Evolutionary conservation across 768 basidiomycete genomes (phyloP).

Genomic region (Xerocomellus chrysenteron): DNA sequence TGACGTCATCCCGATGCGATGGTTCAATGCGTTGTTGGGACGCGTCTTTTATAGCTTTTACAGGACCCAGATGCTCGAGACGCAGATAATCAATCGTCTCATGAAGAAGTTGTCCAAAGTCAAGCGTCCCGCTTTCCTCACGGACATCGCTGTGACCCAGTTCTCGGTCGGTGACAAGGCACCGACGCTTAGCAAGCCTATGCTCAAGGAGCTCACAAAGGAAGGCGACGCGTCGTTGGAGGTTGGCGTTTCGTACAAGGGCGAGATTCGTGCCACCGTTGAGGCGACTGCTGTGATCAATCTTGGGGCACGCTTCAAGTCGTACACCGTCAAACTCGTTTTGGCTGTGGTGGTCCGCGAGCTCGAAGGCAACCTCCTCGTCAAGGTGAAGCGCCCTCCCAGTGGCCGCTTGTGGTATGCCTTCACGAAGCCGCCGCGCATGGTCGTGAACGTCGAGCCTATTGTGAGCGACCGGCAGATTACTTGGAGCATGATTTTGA

Average conservation of each 20-base stretch:
- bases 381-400: slow-evolving; percentile 93
- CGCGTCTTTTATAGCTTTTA: slow-evolving; percentile 92
- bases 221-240: slow-evolving; percentile 93
- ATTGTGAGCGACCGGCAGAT: slow-evolving; percentile 94
- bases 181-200: slow-evolving; percentile 91
- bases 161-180: slow-evolving; percentile 84
- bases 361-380: slow-evolving; percentile 85
- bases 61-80: slow-evolving; percentile 77
- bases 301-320: slow-evolving; percentile 79
- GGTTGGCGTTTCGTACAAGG: slow-evolving; percentile 79
- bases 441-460: slow-evolving; percentile 88
- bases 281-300: slow-evolving; percentile 88
- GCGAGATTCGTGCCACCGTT: slow-evolving; percentile 86
- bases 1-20: slow-evolving; percentile 95
- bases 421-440: slow-evolving; percentile 85
- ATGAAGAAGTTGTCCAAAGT: slow-evolving; percentile 95
- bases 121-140: slow-evolving; percentile 83
- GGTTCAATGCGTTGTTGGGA: slow-evolving; percentile 94
- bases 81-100: slow-evolving; percentile 79
- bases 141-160: slow-evolving; percentile 82
- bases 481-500: slow-evolving; percentile 89
- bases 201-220: slow-evolving; percentile 95
- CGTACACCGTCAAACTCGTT: slow-evolving; percentile 86
- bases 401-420: slow-evolving; percentile 92
- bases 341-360: slow-evolving; percentile 86